A percentile compares a stretch with the other conserved stretches of the same genome.
Conservation (phyloP, 2,329 filamentous ascomycete genomes). For the Xylaria sp. region DNA sequence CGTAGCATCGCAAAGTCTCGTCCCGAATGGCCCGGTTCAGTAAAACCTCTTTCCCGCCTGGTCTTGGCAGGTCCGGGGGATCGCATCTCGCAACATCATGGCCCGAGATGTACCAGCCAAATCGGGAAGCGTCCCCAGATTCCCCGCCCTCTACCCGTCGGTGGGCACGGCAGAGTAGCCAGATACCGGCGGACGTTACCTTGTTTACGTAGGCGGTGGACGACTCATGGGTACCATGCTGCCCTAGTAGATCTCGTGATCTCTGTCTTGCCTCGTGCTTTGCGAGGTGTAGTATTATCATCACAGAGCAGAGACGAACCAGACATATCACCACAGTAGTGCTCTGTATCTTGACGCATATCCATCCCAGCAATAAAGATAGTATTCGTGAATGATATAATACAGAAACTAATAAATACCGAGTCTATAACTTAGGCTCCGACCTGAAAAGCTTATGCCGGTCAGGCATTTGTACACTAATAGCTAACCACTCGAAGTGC, state of each 20-base stretch:
- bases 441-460: neutral
- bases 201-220: neutral
- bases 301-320: neutral
- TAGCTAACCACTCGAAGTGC: neutral
- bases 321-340: neutral
- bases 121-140: slow-evolving; percentile 24
- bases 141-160: neutral
- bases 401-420: slow-evolving; percentile 1
- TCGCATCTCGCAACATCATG: slow-evolving; percentile 27
- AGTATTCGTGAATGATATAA: slow-evolving; percentile 5
- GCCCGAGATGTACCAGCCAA: slow-evolving; percentile 20
- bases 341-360: neutral
- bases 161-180: neutral
- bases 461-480: too few relatives aligned
- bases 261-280: too few relatives aligned
- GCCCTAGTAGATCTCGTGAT: neutral
- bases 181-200: neutral
- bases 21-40: slow-evolving; percentile 5
- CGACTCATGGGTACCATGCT: neutral
- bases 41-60: neutral
- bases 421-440: neutral
- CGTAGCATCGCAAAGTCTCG: neutral
- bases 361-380: neutral
- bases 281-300: neutral
- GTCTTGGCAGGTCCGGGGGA: slow-evolving; percentile 13